Evolutionary conservation across 2,329 filamentous ascomycete species (phyloP), one percentile per base, ranked within the genome.

Genomic region (Colletotrichum chrysophilum): DNA sequence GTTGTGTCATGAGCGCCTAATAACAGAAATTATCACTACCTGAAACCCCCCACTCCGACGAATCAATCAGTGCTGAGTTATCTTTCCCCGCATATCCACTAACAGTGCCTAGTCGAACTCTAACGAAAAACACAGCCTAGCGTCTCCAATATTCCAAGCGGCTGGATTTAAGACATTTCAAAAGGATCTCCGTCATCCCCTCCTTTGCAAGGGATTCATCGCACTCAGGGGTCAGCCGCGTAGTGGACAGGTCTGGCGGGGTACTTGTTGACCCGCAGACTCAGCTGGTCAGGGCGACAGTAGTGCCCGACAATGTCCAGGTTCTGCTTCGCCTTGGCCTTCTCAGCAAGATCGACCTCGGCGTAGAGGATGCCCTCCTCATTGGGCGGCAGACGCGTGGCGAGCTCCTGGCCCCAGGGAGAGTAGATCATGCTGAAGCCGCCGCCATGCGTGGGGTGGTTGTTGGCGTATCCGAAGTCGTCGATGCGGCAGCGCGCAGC

Each of bases 271-370:
- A 76, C 71, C 8, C 65, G 70, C 14, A 76, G 52, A 14, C 69
- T 68, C 21, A 87, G 80, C 72, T 86, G 75, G 66, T 87, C 86
- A 16, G 85, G 85, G 5, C 85, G 81, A 68, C 83, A 83, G 77
- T 87, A 84, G 74, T 83, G 82, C 1, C 81, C 81, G 0, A 78
- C 80, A 28, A 72, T 68, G 16, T 70, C 71, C 4, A 76, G 52
- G 26, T 71, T 72, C 55, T 72, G 71, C 76, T 77, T 69, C 52
- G 70, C 71, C 67, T 68, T 70, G 34, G 32, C 68, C 21, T 77
- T 72, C 58, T 79, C 73, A 7, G 69, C 61, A 4, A 86, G 78
- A 60, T 86, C 80, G n/a, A 86, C 79, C 72, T 86, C 83, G 0
- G 83, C 83, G 38, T 82, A 83, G 18, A 86, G 75, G 14, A 87